A percentile compares a stretch with the other conserved stretches of the same genome.
phyloP scores from a whole-genome alignment of 1,284 basidiomycete species.

The Volvariella volvacea region DNA sequence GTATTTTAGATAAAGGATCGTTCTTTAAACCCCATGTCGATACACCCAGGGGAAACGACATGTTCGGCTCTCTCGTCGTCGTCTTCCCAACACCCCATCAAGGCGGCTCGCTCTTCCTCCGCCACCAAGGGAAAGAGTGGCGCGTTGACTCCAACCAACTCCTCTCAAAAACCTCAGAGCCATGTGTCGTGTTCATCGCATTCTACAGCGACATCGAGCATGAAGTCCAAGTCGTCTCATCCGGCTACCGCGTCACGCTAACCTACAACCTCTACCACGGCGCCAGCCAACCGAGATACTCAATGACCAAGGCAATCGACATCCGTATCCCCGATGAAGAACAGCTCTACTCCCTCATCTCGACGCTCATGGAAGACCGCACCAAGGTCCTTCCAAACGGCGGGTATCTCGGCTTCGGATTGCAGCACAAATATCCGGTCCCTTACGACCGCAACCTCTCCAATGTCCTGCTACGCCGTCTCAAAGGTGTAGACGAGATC shows the following conservation, averaged over 20 bases:
- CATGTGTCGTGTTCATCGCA: slow-evolving; percentile 21
- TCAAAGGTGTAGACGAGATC: slow-evolving; percentile 20
- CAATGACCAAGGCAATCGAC: neutral
- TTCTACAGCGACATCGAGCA: slow-evolving; percentile 35
- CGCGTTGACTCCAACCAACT: slow-evolving; percentile 16
- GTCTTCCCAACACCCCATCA: slow-evolving; percentile 31
- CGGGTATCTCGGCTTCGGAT: slow-evolving; percentile 25
- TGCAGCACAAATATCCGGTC: slow-evolving; percentile 24
- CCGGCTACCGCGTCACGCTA: slow-evolving; percentile 33
- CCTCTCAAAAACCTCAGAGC: slow-evolving; percentile 8
- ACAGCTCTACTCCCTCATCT: neutral
- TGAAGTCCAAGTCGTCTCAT: slow-evolving; percentile 28
- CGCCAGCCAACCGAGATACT: neutral
- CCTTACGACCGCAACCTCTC: neutral
- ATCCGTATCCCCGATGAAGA: neutral
- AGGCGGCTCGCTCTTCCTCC: slow-evolving; percentile 29
- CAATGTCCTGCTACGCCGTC: neutral
- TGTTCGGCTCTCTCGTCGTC: slow-evolving; percentile 29
- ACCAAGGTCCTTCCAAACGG: slow-evolving; percentile 19
- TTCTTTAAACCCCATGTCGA: slow-evolving; percentile 25
- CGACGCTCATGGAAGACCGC: slow-evolving; percentile 14
- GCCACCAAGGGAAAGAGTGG: slow-evolving; percentile 19
- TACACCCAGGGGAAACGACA: slow-evolving; percentile 20
- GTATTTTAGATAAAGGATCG: slow-evolving; percentile 16
- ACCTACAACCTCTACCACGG: slow-evolving; percentile 30